Percentiles rank a stretch among this genome's conserved stretches.
Evolutionary conservation across 345 rosid species (phyloP).

Genomic region (Ricinus communis): DNA sequence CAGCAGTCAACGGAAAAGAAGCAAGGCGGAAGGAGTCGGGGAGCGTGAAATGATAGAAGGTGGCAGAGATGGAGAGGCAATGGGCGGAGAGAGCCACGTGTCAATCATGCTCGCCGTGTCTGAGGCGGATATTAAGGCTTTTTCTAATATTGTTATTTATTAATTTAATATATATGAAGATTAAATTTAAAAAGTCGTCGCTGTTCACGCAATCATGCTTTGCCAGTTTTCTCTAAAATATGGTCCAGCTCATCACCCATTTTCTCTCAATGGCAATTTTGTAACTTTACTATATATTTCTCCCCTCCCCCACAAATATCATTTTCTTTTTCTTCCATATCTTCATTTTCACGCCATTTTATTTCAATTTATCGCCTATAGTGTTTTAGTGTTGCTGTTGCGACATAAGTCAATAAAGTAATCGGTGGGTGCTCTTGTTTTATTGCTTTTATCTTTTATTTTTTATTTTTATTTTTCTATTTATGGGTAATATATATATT

Average conservation of each 20-base stretch:
- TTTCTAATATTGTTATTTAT: neutral
- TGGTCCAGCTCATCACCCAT: slow-evolving; percentile 25
- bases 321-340: too few relatives aligned
- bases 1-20: too few relatives aligned
- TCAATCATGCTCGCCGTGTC: slow-evolving; percentile 17
- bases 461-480: neutral
- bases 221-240: neutral
- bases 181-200: neutral
- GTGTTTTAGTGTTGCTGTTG: neutral
- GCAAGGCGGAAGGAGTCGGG: too few relatives aligned
- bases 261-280: neutral
- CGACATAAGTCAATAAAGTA: neutral
- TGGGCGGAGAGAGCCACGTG: slow-evolving; percentile 19
- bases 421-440: neutral
- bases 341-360: neutral
- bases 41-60: too few relatives aligned
- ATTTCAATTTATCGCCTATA: neutral
- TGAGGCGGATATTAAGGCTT: slow-evolving; percentile 33
- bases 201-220: slow-evolving; percentile 21
- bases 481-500: too few relatives aligned
- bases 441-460: neutral
- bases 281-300: neutral
- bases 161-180: neutral
- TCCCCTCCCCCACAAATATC: too few relatives aligned
- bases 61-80: neutral